phyloP scores from a whole-genome alignment of 176 grass and related monocot genomes.

The Pharus latifolius region DNA sequence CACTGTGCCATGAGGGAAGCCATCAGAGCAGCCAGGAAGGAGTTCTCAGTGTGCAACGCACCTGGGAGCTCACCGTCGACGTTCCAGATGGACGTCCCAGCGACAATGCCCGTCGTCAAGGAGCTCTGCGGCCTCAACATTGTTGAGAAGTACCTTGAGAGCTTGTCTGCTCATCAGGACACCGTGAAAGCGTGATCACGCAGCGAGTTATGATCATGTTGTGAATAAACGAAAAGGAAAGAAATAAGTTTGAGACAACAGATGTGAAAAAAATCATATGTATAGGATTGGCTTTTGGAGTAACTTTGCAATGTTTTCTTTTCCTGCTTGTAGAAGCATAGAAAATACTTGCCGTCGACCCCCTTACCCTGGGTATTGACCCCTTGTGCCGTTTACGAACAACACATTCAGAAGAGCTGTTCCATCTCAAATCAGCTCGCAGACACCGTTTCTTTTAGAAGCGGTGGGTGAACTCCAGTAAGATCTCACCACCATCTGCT shows the following conservation, averaged over 20 bases:
- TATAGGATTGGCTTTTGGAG: not conserved
- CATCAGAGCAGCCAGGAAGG: slow-evolving; percentile 55
- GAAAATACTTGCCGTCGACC: no score
- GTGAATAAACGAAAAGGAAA: not conserved
- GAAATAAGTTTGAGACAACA: not conserved
- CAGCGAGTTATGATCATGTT: not conserved
- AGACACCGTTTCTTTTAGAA: no score
- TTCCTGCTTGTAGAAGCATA: no score
- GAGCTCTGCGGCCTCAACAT: slow-evolving; percentile 83
- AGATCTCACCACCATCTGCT: no score
- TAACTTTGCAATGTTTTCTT: not conserved
- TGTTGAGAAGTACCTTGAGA: slow-evolving; percentile 72
- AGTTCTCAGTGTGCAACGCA: slow-evolving; percentile 15
- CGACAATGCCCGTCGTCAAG: slow-evolving; percentile 81
- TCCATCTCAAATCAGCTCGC: no score
- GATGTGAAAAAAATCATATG: not conserved
- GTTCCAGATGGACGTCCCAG: slow-evolving; percentile 79
- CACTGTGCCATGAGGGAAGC: slow-evolving; percentile 91
- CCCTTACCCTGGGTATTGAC: no score
- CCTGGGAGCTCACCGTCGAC: slow-evolving; percentile 6
- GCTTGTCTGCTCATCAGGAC: not conserved
- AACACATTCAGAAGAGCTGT: no score
- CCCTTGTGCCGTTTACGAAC: no score
- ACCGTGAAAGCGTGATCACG: slow-evolving; percentile 6
- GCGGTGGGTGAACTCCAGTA: no score